Evolutionary conservation across 1,284 basidiomycete genomes (phyloP), one percentile per base, ranked within the genome.

Genomic region (Leccinum pallidistipes): DNA sequence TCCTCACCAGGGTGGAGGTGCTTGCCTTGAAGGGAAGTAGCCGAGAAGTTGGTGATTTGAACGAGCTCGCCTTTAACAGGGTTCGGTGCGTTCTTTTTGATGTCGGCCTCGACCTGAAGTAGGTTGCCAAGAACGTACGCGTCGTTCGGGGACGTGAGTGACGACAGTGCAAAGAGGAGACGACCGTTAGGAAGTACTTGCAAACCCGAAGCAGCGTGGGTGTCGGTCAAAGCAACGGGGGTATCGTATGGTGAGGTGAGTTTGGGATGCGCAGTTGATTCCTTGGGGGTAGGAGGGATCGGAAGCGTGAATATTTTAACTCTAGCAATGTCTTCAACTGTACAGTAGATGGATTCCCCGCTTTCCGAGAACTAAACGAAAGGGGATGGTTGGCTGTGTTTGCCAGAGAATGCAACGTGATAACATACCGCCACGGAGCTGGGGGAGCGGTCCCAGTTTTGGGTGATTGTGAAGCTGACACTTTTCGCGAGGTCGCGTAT

Each of bases 381-480:
- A 12, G 24, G 24, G 32, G 0, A n/a, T 34, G 54, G 3, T 18
- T 1, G 34, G 21, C 31, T 7, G 16, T 32, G n/a, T 21, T 47
- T 18, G 1, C 29, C 24, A 38, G 53, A 14, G 49, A 50, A 34
- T 5, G 21, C 16, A 18, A 14, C 2, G 7, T 31, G 18, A 54
- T 1, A 27, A 64, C 73, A 31, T 54, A 74, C 71, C 27, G 47
- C 63, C 56, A 72, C 40, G 31, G 71, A 51, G 63, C 80, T 81
- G 0, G 91, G 87, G 36, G 90, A 91, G 31, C 91, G 85, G 72
- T 96, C 94, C 94, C 94, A 97, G 31, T 81, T 72, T 63, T 91
- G 86, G 0, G 92, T 92, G 62, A 92, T 70, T 0, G 86, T 90
- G 71, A 83, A 91, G 31, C 87, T 80, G 11, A 89, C 78, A n/a